phyloP scores from a whole-genome alignment of 108 stramenopile species.

The Pseudonitzschia pungens region DNA sequence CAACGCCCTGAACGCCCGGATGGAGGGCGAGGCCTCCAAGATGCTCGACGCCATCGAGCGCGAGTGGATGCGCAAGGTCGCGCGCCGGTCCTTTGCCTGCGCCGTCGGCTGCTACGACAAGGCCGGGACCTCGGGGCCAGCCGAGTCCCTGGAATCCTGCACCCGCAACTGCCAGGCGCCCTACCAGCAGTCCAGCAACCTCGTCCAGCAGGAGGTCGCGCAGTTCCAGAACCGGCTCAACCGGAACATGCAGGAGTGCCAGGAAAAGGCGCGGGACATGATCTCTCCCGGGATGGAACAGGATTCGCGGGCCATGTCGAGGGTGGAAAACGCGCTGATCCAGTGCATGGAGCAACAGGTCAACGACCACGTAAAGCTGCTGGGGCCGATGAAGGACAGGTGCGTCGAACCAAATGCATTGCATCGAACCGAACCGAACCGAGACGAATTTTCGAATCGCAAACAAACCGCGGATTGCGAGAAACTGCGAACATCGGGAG shows the following conservation, averaged over 20 bases:
- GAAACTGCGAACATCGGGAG: too few species aligned
- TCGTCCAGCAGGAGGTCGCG: conserved; percentile 72
- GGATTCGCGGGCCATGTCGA: conserved; percentile 62
- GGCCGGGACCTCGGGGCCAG: conserved; percentile 66
- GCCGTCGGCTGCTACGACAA: conserved; percentile 64
- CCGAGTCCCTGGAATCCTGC: conserved; percentile 71
- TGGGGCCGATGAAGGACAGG: conserved; percentile 79
- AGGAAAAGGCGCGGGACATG: conserved; percentile 81
- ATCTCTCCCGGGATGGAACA: conserved; percentile 71
- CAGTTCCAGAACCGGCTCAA: conserved; percentile 83
- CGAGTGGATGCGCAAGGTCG: conserved; percentile 57
- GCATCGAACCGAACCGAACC: too few species aligned
- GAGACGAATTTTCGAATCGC: too few species aligned
- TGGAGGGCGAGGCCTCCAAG: conserved; percentile 60
- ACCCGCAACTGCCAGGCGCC: conserved; percentile 72
- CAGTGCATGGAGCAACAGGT: conserved; percentile 73
- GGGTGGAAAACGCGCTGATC: conserved; percentile 65
- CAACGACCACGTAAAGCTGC: conserved; percentile 61
- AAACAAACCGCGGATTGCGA: too few species aligned
- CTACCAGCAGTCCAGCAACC: conserved; percentile 60
- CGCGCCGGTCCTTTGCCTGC: conserved; percentile 63
- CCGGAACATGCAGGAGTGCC: conserved; percentile 81
- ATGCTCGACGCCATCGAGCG: conserved; percentile 71
- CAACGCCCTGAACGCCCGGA: conserved; percentile 64
- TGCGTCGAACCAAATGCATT: conserved; percentile 24